A percentile compares a stretch with the other conserved stretches of the same genome.
Conservation (phyloP, 2,329 filamentous ascomycete species). For the Alternaria brassicae region DNA sequence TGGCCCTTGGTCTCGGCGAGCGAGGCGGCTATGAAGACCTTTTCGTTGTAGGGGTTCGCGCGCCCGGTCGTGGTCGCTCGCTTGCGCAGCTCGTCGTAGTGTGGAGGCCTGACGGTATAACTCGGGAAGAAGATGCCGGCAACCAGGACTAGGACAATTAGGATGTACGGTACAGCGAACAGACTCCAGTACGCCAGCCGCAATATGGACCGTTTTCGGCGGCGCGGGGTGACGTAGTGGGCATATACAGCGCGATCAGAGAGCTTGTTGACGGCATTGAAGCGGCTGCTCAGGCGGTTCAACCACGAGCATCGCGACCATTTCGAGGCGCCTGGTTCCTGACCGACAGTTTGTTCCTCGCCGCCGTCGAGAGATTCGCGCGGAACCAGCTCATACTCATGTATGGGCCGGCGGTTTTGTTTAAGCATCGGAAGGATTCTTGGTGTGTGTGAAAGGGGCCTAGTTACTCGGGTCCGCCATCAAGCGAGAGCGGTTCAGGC, state of each 20-base stretch:
- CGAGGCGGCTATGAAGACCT: constrained; percentile 76
- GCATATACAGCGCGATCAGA: constrained; percentile 40
- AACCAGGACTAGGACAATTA: constrained; percentile 51
- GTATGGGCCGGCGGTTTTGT: constrained; percentile 25
- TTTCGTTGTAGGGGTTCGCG: constrained; percentile 65
- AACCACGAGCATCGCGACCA: constrained; percentile 37
- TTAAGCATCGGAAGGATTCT: constrained; percentile 24
- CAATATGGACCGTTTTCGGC: constrained; percentile 41
- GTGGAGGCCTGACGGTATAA: constrained; percentile 62
- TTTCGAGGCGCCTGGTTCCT: constrained; percentile 18
- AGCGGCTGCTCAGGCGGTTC: constrained; percentile 20
- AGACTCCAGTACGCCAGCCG: constrained; percentile 42
- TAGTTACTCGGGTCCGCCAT: constrained; percentile 14
- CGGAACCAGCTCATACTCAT: constrained; percentile 46
- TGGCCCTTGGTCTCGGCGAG: constrained; percentile 70
- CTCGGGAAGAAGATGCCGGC: constrained; percentile 62
- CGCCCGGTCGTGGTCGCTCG: constrained; percentile 47
- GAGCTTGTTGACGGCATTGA: constrained; percentile 37
- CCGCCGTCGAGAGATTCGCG: constrained; percentile 39
- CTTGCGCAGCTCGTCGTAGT: constrained; percentile 57
- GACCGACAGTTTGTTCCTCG: constrained; percentile 21
- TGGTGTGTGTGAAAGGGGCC: constrained; percentile 14
- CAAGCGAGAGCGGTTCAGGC: constrained; percentile 4
- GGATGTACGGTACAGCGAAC: constrained; percentile 44
- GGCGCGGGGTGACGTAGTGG: constrained; percentile 44